Evolutionary conservation across 495 filamentous ascomycete species (phyloP).

Genomic region (Podospora pseudoanserina): DNA sequence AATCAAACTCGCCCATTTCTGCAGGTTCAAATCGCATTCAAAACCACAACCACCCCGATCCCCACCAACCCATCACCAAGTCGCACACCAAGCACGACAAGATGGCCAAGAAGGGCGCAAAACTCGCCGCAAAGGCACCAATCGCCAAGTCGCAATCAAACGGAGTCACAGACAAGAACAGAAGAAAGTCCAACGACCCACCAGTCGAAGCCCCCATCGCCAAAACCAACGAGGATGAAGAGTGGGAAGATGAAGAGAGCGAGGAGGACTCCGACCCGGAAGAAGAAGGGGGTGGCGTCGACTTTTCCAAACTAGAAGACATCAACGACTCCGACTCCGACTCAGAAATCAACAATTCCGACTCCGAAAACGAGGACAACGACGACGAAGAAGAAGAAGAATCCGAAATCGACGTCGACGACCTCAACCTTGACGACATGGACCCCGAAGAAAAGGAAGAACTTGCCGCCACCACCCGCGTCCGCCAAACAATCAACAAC

Average conservation of each 20-base stretch:
- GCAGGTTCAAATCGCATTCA: not conserved
- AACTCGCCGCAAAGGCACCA: not conserved
- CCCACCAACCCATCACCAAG: constrained; percentile 3
- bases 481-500: constrained; percentile 97
- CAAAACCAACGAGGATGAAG: not conserved
- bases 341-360: constrained; percentile 20
- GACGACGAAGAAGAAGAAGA: constrained; percentile 56
- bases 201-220: not conserved
- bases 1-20: not conserved
- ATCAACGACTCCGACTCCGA: constrained; percentile 40
- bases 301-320: constrained; percentile 33
- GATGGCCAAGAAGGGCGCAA: constrained; percentile 5
- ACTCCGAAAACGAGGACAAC: constrained; percentile 45
- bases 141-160: not conserved
- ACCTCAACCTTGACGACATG: constrained; percentile 61
- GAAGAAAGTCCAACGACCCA: not conserved
- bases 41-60: not conserved
- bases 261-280: not conserved
- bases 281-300: constrained; percentile 34
- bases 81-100: not conserved
- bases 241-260: constrained; percentile 1
- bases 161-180: not conserved
- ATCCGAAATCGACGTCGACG: constrained; percentile 74
- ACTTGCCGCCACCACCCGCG: constrained; percentile 65
- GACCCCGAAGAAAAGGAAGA: constrained; percentile 80